Evolutionary conservation across 352 stramenopile genomes (phyloP), one percentile per base, ranked within the genome.

Genomic region (Pythium monospermum): DNA sequence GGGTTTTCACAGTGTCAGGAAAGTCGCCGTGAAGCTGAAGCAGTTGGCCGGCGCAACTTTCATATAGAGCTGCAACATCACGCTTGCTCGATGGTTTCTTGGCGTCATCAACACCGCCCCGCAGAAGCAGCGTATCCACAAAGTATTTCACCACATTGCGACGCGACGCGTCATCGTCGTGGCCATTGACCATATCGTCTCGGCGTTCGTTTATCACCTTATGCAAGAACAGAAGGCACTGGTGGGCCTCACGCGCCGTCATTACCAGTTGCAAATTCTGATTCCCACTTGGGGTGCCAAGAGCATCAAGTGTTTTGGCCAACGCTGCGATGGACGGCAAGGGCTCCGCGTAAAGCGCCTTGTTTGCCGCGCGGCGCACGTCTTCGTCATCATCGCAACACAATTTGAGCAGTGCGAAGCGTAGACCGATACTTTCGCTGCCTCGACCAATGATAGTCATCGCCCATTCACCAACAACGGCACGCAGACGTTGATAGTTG

Each of bases 401-500:
- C 16, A 89, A 57, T 18, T 67, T 69, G 22, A 92, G 52, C 1
- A 88, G 59, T 3, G 77, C 71, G 40, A 89, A 82, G 4, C 82
- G 82, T 40, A 92, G 69, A 6, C 61, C 46, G 18, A 47, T 39
- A 36, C 41, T 48, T 18, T 13, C 41, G n/a, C n/a, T 26, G n/a
- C 25, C 22, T 23, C 26, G 23, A 8, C 35, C 31, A 25, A 51
- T 51, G 12, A 90, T 50, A 21, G 71, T 67, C 35, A 55, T 64
- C n/a, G 68, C 73, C 82, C 82, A 92, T 10, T 60, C 52, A 25
- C 71, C 82, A 40, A 92, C 66, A 1, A 74, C 72, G 39, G 63
- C 52, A 35, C 77, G 73, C 6, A 92, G 75, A 5, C 82, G 78
- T 21, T 65, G 59, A 37, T 89, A 92, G 22, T 79, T 83, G 41